Evolutionary conservation across 2,329 filamentous ascomycete genomes (phyloP), one percentile per base, ranked within the genome.

Genomic region (Sphaerulina vaccinii): DNA sequence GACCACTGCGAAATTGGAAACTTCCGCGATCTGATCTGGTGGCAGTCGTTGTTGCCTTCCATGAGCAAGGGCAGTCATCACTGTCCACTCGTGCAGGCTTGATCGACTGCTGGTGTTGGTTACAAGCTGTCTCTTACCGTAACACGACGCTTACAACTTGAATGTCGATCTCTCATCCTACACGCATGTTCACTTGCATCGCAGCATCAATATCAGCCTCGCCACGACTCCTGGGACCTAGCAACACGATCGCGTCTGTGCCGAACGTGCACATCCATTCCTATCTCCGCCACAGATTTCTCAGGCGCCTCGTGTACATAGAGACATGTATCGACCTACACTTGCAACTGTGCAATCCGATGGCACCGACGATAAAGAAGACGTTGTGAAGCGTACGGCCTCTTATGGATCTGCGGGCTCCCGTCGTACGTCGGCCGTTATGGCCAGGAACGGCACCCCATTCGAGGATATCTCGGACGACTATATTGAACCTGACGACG

Each of bases 401-500:
- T 35, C 32, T n/a, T 35, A 35, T n/a, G n/a, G n/a, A n/a, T n/a
- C n/a, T n/a, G n/a, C n/a, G n/a, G n/a, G n/a, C n/a, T n/a, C n/a
- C n/a, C n/a, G n/a, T n/a, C n/a, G n/a, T n/a, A n/a, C n/a, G n/a
- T n/a, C n/a, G n/a, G n/a, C n/a, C n/a, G n/a, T n/a, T n/a, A 35
- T 35, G 5, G 16, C 13, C 32, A 15, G 16, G 32, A 35, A 6
- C 32, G 5, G 32, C 5, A 35, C 13, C 5, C 39, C 45, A 15
- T 53, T 54, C 27, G 23, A 44, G 13, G 56, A 56, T 37, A 38
- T 41, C n/a, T 38, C 46, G 24, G 39, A 56, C 37, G 41, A 53
- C 19, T 61, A 54, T 22, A 39, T 41, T 18, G 59, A 61, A 41
- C 51, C 59, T 16, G 57, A 61, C 4, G 49, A 58, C 6, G 46